These are phyloP conservation scores for Acacia melanoxylon DNA, from an alignment of 306 rosid genomes.

Conservation along the genomic window DNA sequence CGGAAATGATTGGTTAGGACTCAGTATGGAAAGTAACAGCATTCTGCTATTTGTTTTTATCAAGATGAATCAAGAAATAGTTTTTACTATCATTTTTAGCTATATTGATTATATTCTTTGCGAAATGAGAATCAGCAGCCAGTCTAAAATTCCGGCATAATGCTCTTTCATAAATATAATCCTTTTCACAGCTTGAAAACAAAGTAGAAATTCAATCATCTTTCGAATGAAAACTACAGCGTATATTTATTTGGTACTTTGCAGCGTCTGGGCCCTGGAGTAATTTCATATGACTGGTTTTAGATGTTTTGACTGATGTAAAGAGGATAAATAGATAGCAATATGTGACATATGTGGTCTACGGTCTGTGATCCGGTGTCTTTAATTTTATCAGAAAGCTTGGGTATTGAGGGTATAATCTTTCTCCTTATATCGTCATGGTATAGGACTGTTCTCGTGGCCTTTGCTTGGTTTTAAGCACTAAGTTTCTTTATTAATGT, in stretches of 20 bases:
- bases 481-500: neutral
- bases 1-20: neutral
- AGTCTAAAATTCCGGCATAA: neutral
- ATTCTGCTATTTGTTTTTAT: neutral
- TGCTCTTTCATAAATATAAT: neutral
- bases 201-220: neutral
- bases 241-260: neutral
- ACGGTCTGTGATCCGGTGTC: neutral
- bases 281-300: neutral
- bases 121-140: neutral
- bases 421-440: neutral
- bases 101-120: neutral
- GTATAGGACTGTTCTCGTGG: neutral
- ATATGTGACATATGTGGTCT: neutral
- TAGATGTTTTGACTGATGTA: neutral
- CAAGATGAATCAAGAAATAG: neutral
- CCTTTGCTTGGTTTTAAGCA: neutral
- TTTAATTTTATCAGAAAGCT: neutral
- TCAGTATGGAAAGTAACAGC: neutral
- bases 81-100: neutral
- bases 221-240: neutral
- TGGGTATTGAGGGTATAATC: neutral
- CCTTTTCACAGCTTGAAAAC: neutral
- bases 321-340: neutral
- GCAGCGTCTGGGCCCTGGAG: neutral